Evolutionary conservation across 2,329 filamentous ascomycete genomes (phyloP).

Genomic region (Arthroderma sp.): DNA sequence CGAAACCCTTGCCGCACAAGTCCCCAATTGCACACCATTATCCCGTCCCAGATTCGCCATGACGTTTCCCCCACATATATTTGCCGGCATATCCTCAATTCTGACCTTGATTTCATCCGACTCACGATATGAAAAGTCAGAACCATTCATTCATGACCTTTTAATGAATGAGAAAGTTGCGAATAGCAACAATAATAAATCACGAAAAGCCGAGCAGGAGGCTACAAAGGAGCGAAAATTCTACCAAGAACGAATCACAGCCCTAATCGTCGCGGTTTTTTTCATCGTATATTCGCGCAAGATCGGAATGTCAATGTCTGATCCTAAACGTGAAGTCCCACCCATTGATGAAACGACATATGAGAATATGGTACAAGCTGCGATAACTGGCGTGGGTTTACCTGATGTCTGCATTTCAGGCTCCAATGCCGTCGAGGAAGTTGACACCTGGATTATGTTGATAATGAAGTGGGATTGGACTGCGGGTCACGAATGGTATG

Average conservation of each 20-base stretch:
- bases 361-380: conserved; percentile 27
- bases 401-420: too few relatives aligned
- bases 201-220: conserved; percentile 18
- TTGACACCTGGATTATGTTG: conserved; percentile 49
- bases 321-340: too few relatives aligned
- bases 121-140: too few relatives aligned
- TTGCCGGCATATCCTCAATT: conserved; percentile 55
- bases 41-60: conserved; percentile 26
- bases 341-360: conserved; percentile 28
- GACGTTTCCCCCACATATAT: conserved; percentile 55
- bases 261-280: conserved; percentile 31
- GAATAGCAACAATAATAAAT: too few relatives aligned
- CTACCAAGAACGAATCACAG: conserved; percentile 25
- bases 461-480: conserved; percentile 39
- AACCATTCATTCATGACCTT: too few relatives aligned
- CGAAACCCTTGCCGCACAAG: conserved; percentile 44
- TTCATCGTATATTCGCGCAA: conserved; percentile 29
- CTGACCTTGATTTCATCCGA: conserved; percentile 32
- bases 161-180: too few relatives aligned
- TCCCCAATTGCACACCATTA: conserved; percentile 23
- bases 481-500: conserved; percentile 54
- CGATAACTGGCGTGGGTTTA: conserved; percentile 19
- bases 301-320: too few relatives aligned
- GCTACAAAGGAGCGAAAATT: conserved; percentile 18
- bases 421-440: conserved; percentile 32